phyloP scores from a whole-genome alignment of 2,329 filamentous ascomycete genomes.

The Sporothrix sp. region DNA sequence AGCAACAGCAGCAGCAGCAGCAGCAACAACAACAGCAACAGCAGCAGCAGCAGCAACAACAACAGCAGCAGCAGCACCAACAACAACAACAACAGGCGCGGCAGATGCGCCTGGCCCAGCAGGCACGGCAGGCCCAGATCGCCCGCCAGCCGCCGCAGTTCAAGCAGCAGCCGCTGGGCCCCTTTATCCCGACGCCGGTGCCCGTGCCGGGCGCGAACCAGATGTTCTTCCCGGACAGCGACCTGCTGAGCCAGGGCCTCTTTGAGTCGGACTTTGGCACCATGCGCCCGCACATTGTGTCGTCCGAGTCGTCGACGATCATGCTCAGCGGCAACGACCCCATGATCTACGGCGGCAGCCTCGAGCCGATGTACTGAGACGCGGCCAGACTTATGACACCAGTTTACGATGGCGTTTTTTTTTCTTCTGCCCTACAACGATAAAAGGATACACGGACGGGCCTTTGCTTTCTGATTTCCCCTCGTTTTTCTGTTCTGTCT shows the following conservation, averaged over 20 bases:
- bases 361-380: constrained; percentile 34
- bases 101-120: not conserved
- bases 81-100: constrained; percentile 6
- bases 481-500: not conserved
- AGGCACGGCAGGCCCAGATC: not conserved
- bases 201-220: constrained; percentile 8
- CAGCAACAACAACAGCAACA: constrained; percentile 3
- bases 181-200: constrained; percentile 9
- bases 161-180: not conserved
- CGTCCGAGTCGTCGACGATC: constrained; percentile 43
- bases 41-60: not conserved
- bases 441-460: not conserved
- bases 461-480: not conserved
- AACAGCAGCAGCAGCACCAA: not conserved
- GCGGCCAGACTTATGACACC: too few relatives aligned
- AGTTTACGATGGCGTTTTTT: not conserved
- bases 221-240: constrained; percentile 33
- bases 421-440: not conserved
- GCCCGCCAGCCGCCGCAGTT: not conserved
- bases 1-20: not conserved
- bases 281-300: constrained; percentile 46
- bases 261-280: constrained; percentile 43
- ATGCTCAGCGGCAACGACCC: constrained; percentile 50
- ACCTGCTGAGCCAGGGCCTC: constrained; percentile 40
- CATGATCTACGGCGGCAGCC: constrained; percentile 48